Evolutionary conservation across 352 stramenopile genomes (phyloP).

Genomic region (Pythium dissotocum): DNA sequence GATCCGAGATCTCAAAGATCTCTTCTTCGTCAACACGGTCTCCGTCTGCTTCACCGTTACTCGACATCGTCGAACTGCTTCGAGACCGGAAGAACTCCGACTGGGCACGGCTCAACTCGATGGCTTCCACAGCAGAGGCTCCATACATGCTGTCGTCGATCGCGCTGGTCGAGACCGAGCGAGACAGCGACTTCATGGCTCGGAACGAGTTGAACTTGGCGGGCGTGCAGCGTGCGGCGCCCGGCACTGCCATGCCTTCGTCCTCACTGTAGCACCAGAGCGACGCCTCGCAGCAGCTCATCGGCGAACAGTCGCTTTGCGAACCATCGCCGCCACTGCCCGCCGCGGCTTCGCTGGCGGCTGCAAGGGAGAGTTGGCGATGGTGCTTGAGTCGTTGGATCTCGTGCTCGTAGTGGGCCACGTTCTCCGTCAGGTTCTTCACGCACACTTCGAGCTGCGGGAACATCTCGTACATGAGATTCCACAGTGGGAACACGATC

Average conservation of each 20-base stretch:
- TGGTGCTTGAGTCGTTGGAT: slow-evolving; percentile 61
- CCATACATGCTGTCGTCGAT: slow-evolving; percentile 19
- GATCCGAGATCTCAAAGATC: slow-evolving; percentile 24
- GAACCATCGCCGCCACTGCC: slow-evolving; percentile 10
- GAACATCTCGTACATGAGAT: slow-evolving; percentile 77
- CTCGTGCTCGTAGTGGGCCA: slow-evolving; percentile 83
- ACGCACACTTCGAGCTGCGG: slow-evolving; percentile 67
- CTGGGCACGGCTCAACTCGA: slow-evolving; percentile 16
- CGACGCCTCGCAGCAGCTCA: slow-evolving; percentile 5
- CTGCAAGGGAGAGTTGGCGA: slow-evolving; percentile 9
- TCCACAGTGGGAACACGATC: slow-evolving; percentile 78
- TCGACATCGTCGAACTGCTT: slow-evolving; percentile 23
- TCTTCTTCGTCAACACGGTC: slow-evolving; percentile 18
- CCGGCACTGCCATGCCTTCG: slow-evolving; percentile 76
- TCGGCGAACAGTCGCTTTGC: slow-evolving; percentile 14
- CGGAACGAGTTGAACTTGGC: slow-evolving; percentile 88
- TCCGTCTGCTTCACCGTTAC: slow-evolving; percentile 14
- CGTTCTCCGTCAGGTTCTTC: slow-evolving; percentile 67
- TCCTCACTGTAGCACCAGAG: slow-evolving; percentile 36
- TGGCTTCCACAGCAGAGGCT: slow-evolving; percentile 16
- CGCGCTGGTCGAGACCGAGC: slow-evolving; percentile 16
- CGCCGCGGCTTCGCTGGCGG: slow-evolving; percentile 9
- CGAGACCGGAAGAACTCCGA: slow-evolving; percentile 23
- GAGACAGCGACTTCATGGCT: slow-evolving; percentile 27
- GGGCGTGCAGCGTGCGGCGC: slow-evolving; percentile 66